These are phyloP conservation scores for Cercospora sesami DNA, from an alignment of 2,329 filamentous ascomycete genomes.

Conservation along the genomic window DNA sequence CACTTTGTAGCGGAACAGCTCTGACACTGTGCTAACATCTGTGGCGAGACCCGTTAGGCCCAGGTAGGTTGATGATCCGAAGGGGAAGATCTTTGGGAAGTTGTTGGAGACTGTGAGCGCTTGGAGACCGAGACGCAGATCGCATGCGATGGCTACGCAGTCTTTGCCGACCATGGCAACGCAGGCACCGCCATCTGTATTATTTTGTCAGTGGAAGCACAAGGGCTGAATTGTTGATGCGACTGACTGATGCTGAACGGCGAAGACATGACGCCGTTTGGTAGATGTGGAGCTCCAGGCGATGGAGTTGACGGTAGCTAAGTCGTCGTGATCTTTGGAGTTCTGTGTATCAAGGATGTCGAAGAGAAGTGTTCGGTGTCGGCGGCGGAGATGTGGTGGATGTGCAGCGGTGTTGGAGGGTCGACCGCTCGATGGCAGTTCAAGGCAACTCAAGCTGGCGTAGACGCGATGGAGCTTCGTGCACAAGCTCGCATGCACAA, in stretches of 20 bases:
- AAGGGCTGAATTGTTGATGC: constrained; percentile 12
- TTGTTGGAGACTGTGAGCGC: constrained; percentile 97
- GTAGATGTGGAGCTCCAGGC: neutral
- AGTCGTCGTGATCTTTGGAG: neutral
- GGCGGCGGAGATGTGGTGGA: constrained; percentile 10
- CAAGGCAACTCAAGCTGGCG: constrained; percentile 19
- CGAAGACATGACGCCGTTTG: constrained; percentile 62
- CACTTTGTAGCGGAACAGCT: constrained; percentile 99
- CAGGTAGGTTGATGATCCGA: constrained; percentile 85
- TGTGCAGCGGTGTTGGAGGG: neutral
- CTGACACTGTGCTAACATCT: constrained; percentile 89
- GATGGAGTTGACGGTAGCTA: neutral
- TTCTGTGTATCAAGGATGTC: neutral
- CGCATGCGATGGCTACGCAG: constrained; percentile 98
- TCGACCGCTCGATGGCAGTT: neutral
- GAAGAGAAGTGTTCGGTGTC: neutral
- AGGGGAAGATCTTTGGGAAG: constrained; percentile 99
- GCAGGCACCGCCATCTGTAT: constrained; percentile 78
- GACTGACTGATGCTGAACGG: constrained; percentile 91
- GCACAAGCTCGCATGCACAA: constrained; percentile 13
- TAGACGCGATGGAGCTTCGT: constrained; percentile 4
- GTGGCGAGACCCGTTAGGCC: constrained; percentile 95
- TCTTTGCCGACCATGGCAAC: constrained; percentile 99
- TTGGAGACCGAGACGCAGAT: constrained; percentile 95
- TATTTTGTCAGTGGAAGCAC: constrained; percentile 16